These are phyloP conservation scores for Hypomyces perniciosus DNA, from an alignment of 2,329 filamentous ascomycete genomes.

Conservation along the genomic window DNA sequence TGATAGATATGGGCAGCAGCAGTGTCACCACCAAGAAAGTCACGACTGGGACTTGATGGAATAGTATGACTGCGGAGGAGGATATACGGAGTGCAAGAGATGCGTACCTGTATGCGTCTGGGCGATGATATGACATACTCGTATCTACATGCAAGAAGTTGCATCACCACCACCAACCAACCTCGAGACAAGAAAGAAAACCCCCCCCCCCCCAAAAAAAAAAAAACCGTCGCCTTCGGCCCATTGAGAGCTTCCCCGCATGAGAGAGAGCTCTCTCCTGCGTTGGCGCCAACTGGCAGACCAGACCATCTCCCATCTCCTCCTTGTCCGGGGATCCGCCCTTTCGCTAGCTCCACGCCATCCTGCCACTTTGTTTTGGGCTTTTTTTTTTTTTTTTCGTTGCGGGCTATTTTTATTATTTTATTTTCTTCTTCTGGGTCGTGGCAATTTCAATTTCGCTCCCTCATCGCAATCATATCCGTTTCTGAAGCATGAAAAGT, in stretches of 20 bases:
- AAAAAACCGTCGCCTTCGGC: neutral
- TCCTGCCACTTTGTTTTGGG: neutral
- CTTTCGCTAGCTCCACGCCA: conserved; percentile 10
- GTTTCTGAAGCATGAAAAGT: too few species aligned
- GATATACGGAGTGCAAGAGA: too few species aligned
- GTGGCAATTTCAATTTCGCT: neutral
- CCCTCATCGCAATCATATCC: too few species aligned
- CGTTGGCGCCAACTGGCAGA: conserved; percentile 10
- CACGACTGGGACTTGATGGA: too few species aligned
- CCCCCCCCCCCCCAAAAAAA: neutral
- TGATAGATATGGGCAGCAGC: conserved; percentile 4
- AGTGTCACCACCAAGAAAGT: neutral
- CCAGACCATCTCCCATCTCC: too few species aligned
- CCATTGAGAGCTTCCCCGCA: conserved; percentile 12
- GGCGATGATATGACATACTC: too few species aligned
- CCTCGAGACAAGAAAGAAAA: neutral
- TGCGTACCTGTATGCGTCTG: too few species aligned
- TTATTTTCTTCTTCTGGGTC: neutral
- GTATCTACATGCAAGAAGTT: too few species aligned
- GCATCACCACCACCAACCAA: neutral
- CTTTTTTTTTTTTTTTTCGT: neutral
- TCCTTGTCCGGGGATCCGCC: conserved; percentile 10
- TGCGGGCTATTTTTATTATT: neutral
- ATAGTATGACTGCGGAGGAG: too few species aligned
- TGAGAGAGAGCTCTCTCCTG: conserved; percentile 9